phyloP scores from a whole-genome alignment of 768 basidiomycete species.

The Trametes punicea region DNA sequence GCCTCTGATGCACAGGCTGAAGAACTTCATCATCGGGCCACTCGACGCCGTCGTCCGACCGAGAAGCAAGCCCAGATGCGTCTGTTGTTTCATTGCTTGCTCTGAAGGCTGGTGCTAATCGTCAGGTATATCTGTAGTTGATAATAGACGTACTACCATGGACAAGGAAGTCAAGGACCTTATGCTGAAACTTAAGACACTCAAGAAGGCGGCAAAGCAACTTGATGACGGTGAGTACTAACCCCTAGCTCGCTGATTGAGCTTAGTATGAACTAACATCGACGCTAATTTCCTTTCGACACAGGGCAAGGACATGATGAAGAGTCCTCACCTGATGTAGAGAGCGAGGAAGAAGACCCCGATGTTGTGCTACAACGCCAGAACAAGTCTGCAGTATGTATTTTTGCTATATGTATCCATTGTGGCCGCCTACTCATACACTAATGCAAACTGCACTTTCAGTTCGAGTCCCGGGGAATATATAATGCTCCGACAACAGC shows the following conservation, averaged over 20 bases:
- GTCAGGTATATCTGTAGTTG: background rate
- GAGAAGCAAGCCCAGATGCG: background rate
- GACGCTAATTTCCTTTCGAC: too few relatives aligned
- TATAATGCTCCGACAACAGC: background rate
- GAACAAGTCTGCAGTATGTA: background rate
- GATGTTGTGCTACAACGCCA: background rate
- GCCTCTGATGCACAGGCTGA: too few relatives aligned
- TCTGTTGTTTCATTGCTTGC: background rate
- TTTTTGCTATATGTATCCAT: background rate
- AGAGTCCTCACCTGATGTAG: too few relatives aligned
- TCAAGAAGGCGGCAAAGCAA: background rate
- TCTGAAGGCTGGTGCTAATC: background rate
- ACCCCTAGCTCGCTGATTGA: background rate
- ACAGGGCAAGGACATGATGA: too few relatives aligned
- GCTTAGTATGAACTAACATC: background rate
- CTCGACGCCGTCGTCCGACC: too few relatives aligned
- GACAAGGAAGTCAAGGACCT: background rate
- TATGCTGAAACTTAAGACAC: background rate
- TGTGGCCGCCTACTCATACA: background rate
- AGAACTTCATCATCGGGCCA: too few relatives aligned
- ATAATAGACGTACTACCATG: background rate
- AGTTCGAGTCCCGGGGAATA: constrained; percentile 2
- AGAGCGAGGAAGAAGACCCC: constrained; percentile 1
- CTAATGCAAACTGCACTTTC: background rate
- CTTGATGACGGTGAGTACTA: background rate